phyloP scores from a whole-genome alignment of 345 rosid species.

The Aquilaria sinensis region DNA sequence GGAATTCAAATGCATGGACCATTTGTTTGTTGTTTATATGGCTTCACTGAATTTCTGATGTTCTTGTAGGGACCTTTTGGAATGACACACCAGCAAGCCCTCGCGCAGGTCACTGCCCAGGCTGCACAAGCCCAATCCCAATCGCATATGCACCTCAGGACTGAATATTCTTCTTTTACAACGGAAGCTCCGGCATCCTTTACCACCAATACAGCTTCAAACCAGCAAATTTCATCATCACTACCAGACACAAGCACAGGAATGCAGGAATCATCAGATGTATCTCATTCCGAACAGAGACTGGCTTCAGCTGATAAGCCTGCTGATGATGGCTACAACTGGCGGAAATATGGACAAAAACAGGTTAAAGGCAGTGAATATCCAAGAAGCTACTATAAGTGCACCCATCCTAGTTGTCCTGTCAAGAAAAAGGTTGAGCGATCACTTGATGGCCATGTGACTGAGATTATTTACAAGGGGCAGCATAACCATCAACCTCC shows the following conservation, averaged over 20 bases:
- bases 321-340: slow-evolving; percentile 68
- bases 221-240: slow-evolving; percentile 23
- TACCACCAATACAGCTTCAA: slow-evolving; percentile 13
- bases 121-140: slow-evolving; percentile 48
- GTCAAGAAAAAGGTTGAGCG: slow-evolving; percentile 89
- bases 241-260: slow-evolving; percentile 20
- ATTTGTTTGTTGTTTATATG: no score
- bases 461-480: slow-evolving; percentile 83
- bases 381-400: slow-evolving; percentile 84
- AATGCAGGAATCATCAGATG: slow-evolving; percentile 31
- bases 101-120: slow-evolving; percentile 80
- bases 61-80: slow-evolving; percentile 56
- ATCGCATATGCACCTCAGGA: slow-evolving; percentile 18
- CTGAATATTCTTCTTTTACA: slow-evolving; percentile 24
- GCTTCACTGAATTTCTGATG: slow-evolving; percentile 11
- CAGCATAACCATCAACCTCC: slow-evolving; percentile 73
- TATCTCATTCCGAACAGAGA: slow-evolving; percentile 34
- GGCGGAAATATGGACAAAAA: slow-evolving; percentile 93
- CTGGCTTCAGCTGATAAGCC: slow-evolving; percentile 50
- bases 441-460: slow-evolving; percentile 69
- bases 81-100: slow-evolving; percentile 80
- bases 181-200: slow-evolving; percentile 26
- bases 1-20: no score
- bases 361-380: slow-evolving; percentile 82
- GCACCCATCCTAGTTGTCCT: slow-evolving; percentile 63